Base-by-base conservation (phyloP, 2,329 filamentous ascomycete species). In the Delphinella strobiligena region DNA sequence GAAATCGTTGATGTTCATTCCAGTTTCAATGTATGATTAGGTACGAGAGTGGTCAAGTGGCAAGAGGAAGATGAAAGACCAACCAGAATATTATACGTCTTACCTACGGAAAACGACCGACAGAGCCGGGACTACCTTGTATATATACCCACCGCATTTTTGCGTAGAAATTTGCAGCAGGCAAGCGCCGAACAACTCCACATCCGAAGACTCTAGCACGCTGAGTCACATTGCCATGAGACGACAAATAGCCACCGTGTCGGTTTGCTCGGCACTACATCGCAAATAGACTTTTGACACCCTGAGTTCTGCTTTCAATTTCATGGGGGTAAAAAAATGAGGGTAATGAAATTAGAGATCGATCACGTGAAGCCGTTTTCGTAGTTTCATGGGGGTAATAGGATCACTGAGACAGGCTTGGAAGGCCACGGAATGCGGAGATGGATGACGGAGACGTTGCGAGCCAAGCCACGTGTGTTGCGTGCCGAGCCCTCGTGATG, bases 1-100 rank as follows among this genome's bases (percentile, higher is more conserved):
- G 38, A 74, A 61, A 40, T 63, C 57, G 61, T 65, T 65, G 58
- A 74, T 63, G 44, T 45, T 45, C 53, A 53, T 56, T 4, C n/a
- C 5, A 14, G 7, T 27, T 27, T n/a, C n/a, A n/a, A n/a, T 30
- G 10, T 10, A 2, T 30, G 27, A 30, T 10, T n/a, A 30, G 27
- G 10, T 30, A 10, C 27, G 10, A 9, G 9, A n/a, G 27, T 30
- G 10, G 27, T 10, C 10, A 30, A 30, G n/a, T 30, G 27, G 27
- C 10, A 30, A 30, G 27, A 30, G 27, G n/a, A 30, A 10, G 27
- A 30, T 9, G 27, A n/a, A n/a, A 30, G 27, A n/a, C n/a, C n/a
- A n/a, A n/a, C n/a, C n/a, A n/a, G n/a, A n/a, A n/a, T n/a, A n/a
- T n/a, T n/a, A n/a, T n/a, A n/a, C n/a, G n/a, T n/a, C n/a, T n/a